These are phyloP conservation scores for Dictyostelium discoideum DNA, from an alignment of 78 protist species.

Conservation along the genomic window DNA sequence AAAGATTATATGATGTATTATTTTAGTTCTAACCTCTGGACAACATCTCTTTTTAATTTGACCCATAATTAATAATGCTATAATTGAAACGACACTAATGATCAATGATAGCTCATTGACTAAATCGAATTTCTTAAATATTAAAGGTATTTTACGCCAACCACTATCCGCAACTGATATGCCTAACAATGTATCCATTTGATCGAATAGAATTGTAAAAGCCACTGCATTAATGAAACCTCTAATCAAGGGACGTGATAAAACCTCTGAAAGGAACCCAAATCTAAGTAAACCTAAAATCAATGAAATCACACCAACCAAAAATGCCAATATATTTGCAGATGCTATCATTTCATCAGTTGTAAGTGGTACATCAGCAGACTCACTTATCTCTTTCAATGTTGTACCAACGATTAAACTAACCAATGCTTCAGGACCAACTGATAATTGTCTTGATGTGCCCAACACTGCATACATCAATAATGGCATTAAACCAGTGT, in stretches of 20 bases:
- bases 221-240: conserved; percentile 79
- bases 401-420: conserved; percentile 61
- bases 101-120: conserved; percentile 7
- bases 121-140: not conserved
- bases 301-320: conserved; percentile 71
- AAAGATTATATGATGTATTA: conserved; percentile 39
- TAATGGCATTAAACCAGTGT: conserved; percentile 85
- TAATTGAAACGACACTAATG: not conserved
- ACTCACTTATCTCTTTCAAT: not conserved
- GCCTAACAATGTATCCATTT: conserved; percentile 51
- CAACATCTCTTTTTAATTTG: conserved; percentile 21
- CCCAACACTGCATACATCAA: conserved; percentile 88
- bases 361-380: conserved; percentile 8
- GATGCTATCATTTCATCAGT: conserved; percentile 5
- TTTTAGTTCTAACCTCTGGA: conserved; percentile 46
- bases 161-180: not conserved
- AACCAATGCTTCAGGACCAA: conserved; percentile 88
- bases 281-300: conserved; percentile 62
- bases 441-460: conserved; percentile 82
- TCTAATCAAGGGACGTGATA: conserved; percentile 64
- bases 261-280: conserved; percentile 75
- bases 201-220: conserved; percentile 44
- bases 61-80: conserved; percentile 3
- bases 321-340: conserved; percentile 41
- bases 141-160: conserved; percentile 36